Conservation (phyloP, 768 basidiomycete species). For the Lactifluus volemus region DNA sequence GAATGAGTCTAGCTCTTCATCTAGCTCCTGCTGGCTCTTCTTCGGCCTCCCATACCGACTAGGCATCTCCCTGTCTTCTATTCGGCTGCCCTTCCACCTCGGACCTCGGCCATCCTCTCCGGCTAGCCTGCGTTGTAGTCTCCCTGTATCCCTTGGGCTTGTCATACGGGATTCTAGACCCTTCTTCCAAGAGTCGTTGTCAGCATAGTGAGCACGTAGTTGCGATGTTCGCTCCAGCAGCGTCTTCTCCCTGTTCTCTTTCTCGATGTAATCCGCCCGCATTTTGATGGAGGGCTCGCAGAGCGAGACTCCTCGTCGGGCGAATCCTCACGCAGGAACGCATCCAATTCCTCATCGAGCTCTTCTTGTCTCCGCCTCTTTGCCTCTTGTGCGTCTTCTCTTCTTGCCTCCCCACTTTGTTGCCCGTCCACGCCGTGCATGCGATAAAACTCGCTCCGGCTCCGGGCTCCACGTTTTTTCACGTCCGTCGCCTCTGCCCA, state of each 20-base stretch:
- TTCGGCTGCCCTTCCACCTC: slow-evolving; percentile 7
- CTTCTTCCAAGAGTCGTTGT: slow-evolving; percentile 26
- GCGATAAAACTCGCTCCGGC: slow-evolving; percentile 69
- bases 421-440: slow-evolving; percentile 62
- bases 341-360: slow-evolving; percentile 63
- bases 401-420: slow-evolving; percentile 33
- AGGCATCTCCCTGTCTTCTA: slow-evolving; percentile 21
- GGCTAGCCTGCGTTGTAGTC: slow-evolving; percentile 19
- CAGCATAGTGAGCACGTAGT: slow-evolving; percentile 32
- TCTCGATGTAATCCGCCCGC: slow-evolving; percentile 55
- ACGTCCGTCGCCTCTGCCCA: slow-evolving; percentile 68
- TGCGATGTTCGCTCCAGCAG: slow-evolving; percentile 48
- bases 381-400: slow-evolving; percentile 17
- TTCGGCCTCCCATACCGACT: slow-evolving; percentile 32
- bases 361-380: slow-evolving; percentile 31
- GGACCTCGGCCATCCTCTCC: slow-evolving; percentile 2
- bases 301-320: slow-evolving; percentile 22
- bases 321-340: slow-evolving; percentile 46
- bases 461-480: slow-evolving; percentile 68
- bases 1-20: slow-evolving; percentile 78
- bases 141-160: slow-evolving; percentile 21
- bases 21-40: slow-evolving; percentile 68
- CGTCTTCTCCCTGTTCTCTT: slow-evolving; percentile 31
- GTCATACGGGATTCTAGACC: slow-evolving; percentile 35
- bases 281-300: slow-evolving; percentile 47